Percentiles rank a stretch among this genome's conserved stretches.
phyloP scores from a whole-genome alignment of 2,329 filamentous ascomycete species.

The Ramularia endophylla region DNA sequence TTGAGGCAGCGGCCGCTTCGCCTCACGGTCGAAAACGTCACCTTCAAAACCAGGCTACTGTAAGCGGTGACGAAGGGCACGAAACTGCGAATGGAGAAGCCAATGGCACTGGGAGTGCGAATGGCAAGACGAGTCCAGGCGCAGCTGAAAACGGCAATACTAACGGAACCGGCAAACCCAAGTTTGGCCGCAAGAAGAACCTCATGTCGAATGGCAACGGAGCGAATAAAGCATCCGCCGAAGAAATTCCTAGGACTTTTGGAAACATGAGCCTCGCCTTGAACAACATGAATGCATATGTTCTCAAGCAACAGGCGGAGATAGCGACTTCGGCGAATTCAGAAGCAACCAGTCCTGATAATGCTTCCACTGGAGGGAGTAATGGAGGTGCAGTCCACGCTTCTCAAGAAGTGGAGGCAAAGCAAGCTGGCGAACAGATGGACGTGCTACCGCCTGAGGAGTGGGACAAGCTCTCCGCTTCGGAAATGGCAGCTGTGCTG shows the following conservation, averaged over 20 bases:
- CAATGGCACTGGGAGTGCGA: slow-evolving; percentile 13
- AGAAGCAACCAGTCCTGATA: slow-evolving; percentile 4
- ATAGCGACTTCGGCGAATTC: slow-evolving; percentile 2
- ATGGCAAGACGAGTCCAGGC: slow-evolving; percentile 28
- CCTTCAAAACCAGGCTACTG: slow-evolving; percentile 22
- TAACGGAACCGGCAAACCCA: slow-evolving; percentile 28
- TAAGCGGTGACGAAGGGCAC: slow-evolving; percentile 22
- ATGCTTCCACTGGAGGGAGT: background rate
- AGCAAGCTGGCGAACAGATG: too few species aligned
- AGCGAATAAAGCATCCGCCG: slow-evolving; percentile 7
- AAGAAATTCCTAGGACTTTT: slow-evolving; percentile 19
- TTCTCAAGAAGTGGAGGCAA: too few species aligned
- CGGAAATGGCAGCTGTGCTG: slow-evolving; percentile 4
- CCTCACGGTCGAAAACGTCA: slow-evolving; percentile 26
- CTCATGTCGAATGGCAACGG: slow-evolving; percentile 25
- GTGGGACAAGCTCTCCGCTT: too few species aligned
- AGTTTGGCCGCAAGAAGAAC: slow-evolving; percentile 23
- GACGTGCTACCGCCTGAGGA: too few species aligned
- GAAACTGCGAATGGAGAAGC: slow-evolving; percentile 33
- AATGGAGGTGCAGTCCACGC: too few species aligned
- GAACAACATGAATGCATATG: slow-evolving; percentile 15
- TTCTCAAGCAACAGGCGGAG: slow-evolving; percentile 12
- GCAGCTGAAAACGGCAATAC: slow-evolving; percentile 34
- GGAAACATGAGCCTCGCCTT: slow-evolving; percentile 21
- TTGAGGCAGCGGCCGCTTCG: slow-evolving; percentile 48